Percentiles rank a stretch among this genome's conserved stretches.
These are phyloP conservation scores for Prunus padus DNA, from an alignment of 306 rosid species.

Conservation along the genomic window DNA sequence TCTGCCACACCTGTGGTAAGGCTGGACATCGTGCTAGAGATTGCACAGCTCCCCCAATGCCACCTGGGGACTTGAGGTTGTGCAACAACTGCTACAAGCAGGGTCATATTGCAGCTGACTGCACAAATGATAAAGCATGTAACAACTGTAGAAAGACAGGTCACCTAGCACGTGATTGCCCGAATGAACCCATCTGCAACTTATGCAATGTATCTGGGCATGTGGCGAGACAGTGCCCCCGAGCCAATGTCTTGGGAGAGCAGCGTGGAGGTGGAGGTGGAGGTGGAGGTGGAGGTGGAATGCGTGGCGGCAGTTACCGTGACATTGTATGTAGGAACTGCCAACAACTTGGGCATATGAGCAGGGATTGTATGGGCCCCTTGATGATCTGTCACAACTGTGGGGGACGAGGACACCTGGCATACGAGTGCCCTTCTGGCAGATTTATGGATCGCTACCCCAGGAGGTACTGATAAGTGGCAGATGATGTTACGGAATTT, in stretches of 20 bases:
- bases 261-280: conserved; percentile 39
- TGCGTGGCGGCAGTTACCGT: conserved; percentile 41
- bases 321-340: conserved; percentile 90
- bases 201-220: conserved; percentile 95
- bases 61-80: conserved; percentile 89
- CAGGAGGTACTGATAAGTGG: conserved; percentile 74
- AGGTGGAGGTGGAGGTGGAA: conserved; percentile 39
- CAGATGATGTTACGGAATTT: conserved; percentile 7
- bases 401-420: conserved; percentile 96
- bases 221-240: conserved; percentile 88
- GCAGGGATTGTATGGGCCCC: conserved; percentile 98
- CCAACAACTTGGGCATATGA: conserved; percentile 91
- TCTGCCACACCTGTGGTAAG: conserved; percentile 98
- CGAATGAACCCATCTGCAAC: conserved; percentile 91
- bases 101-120: conserved; percentile 95
- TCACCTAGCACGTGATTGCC: conserved; percentile 97
- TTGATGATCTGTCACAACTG: conserved; percentile 95
- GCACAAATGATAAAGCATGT: conserved; percentile 98
- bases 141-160: conserved; percentile 98
- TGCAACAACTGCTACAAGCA: conserved; percentile 98
- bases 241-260: conserved; percentile 59
- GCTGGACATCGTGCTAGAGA: conserved; percentile 95
- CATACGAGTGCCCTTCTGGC: conserved; percentile 96
- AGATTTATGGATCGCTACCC: conserved; percentile 85
- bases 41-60: conserved; percentile 77